Evolutionary conservation across 2,329 filamentous ascomycete genomes (phyloP).

Genomic region (Arthrobotrys sphaeroides): DNA sequence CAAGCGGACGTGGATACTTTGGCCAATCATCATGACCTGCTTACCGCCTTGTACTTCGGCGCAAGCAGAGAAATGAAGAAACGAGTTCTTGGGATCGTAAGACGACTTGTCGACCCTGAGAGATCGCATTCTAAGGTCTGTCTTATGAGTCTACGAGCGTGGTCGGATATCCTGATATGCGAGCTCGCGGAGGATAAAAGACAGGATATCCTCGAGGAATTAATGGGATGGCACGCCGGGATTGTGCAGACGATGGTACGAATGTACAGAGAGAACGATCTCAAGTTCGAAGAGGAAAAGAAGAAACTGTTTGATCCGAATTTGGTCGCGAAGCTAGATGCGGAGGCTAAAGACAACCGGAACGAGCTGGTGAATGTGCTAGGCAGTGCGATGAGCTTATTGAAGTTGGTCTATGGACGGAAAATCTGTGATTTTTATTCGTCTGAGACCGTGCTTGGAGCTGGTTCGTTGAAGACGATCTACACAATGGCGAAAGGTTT

Average conservation of each 20-base stretch:
- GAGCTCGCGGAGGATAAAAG: conserved; percentile 64
- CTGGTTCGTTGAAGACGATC: conserved; percentile 25
- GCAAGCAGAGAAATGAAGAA: conserved; percentile 66
- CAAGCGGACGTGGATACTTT: conserved; percentile 72
- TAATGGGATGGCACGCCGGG: conserved; percentile 68
- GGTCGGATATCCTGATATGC: conserved; percentile 71
- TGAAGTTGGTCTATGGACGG: conserved; percentile 22
- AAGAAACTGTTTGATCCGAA: conserved; percentile 7
- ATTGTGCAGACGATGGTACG: conserved; percentile 69
- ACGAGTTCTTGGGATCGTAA: conserved; percentile 62
- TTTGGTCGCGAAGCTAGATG: neutral
- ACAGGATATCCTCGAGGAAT: conserved; percentile 64
- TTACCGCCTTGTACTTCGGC: conserved; percentile 74
- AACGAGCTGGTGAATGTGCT: conserved; percentile 17
- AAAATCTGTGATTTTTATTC: conserved; percentile 34
- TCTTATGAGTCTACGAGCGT: conserved; percentile 72
- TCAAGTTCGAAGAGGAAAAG: conserved; percentile 56
- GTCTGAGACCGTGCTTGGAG: neutral
- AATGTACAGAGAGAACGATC: conserved; percentile 68
- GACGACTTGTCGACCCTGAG: conserved; percentile 69
- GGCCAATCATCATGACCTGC: conserved; percentile 74
- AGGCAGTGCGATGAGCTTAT: conserved; percentile 1
- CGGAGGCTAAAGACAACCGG: neutral
- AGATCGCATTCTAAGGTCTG: conserved; percentile 74
- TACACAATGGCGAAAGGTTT: conserved; percentile 44